Conservation (phyloP, 495 filamentous ascomycete genomes). For the Hypoxylon crocopeplum region DNA sequence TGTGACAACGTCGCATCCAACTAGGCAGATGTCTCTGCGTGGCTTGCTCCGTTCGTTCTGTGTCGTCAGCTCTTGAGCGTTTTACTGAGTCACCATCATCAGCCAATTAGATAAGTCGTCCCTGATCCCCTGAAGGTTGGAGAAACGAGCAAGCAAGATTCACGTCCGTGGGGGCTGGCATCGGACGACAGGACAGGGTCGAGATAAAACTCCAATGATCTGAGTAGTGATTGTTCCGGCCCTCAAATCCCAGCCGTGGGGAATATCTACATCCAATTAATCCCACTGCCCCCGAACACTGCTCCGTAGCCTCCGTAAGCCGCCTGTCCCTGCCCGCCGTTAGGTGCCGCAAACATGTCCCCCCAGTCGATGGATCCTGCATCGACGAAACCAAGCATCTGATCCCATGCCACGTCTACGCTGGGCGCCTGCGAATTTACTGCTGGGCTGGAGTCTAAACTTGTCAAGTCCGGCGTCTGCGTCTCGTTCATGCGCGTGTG, state of each 20-base stretch:
- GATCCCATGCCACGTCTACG: constrained; percentile 39
- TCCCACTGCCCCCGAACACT: constrained; percentile 25
- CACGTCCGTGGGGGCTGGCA: neutral
- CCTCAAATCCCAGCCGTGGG: neutral
- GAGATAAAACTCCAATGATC: neutral
- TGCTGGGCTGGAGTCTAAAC: neutral
- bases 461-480: constrained; percentile 1
- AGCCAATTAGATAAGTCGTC: too few species aligned
- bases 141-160: too few species aligned
- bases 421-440: constrained; percentile 9
- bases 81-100: too few species aligned
- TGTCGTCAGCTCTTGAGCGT: too few species aligned
- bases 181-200: neutral
- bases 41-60: too few species aligned
- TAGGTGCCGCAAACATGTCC: constrained; percentile 46
- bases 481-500: constrained; percentile 9
- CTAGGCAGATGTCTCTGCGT: too few species aligned
- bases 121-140: too few species aligned
- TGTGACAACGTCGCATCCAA: too few species aligned
- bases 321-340: constrained; percentile 11
- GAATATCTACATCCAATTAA: constrained; percentile 32
- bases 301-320: constrained; percentile 15
- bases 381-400: constrained; percentile 49
- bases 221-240: constrained; percentile 3
- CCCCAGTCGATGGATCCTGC: constrained; percentile 47